These are phyloP conservation scores for Lipomyces yarrowii DNA, from an alignment of 1,139 yeast genomes.

Conservation along the genomic window DNA sequence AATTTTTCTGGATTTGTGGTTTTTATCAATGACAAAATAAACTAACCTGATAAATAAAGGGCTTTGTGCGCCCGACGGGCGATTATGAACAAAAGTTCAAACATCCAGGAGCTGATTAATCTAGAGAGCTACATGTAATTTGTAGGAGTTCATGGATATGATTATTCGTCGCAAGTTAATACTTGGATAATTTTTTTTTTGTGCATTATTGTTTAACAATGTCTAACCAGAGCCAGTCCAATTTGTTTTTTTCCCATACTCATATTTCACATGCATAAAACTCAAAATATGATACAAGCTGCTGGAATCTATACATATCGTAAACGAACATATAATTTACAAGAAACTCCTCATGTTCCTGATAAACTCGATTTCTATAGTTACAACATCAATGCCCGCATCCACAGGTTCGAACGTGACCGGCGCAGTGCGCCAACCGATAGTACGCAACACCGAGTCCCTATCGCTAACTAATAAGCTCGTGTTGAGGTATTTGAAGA, in stretches of 20 bases:
- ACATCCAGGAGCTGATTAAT: constrained; percentile 1
- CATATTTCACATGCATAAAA: neutral
- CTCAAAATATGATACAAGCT: neutral
- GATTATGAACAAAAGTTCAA: neutral
- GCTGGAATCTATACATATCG: neutral
- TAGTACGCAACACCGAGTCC: constrained; percentile 8
- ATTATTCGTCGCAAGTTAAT: too few species aligned
- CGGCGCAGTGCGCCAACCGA: constrained; percentile 25
- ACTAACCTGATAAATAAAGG: neutral
- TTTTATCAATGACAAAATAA: too few species aligned
- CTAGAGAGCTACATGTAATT: constrained; percentile 2
- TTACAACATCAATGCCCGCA: constrained; percentile 5
- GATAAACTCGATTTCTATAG: constrained; percentile 21
- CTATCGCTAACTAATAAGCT: constrained; percentile 11
- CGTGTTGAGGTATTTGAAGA: constrained; percentile 16
- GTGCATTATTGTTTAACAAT: neutral
- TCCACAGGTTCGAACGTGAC: constrained; percentile 10
- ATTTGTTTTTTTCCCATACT: neutral
- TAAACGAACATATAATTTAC: neutral
- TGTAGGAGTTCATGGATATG: too few species aligned
- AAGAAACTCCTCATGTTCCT: constrained; percentile 12
- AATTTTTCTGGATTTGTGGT: too few species aligned
- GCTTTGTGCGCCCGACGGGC: constrained; percentile 7
- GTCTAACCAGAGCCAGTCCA: neutral
- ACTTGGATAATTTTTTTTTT: neutral